Evolutionary conservation across 176 grass and related monocot genomes (phyloP), one percentile per base, ranked within the genome.

Genomic region (Triticum timopheevii): DNA sequence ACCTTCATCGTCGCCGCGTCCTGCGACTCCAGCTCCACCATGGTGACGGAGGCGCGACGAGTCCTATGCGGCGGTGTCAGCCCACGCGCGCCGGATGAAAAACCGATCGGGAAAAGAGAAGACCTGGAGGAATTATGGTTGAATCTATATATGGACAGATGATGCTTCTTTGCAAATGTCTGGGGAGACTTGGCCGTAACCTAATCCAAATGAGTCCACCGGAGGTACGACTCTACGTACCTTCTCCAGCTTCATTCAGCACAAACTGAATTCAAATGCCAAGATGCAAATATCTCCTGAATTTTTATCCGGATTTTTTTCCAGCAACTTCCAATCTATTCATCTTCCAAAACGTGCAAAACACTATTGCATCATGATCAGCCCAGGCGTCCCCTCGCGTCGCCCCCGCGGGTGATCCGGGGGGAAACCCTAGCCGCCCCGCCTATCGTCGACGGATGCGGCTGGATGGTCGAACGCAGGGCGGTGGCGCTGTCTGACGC

Each of bases 21-120:
- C 84, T 90, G 89, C 34, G 89, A 90, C 44, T 87, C 84, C 19
- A 87, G 44, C 44, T 87, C 80, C 34, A 83, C 12, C 74, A 78
- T 74, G 11, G 64, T 23, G 2, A 15, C 28, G 12, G 79, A 49
- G 27, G 35, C 35, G 58, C 63, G 3, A 66, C 27, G 40, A 15
- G 79, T 33, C 77, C 27, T 49, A 1, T 34, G 79, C 73, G 70
- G 38, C 69, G 69, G 69, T 40, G 10, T 40, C 10, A 30, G 74
- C 15, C 47, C 44, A 23, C 22, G 31, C 39, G 73, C 73, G 73
- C 44, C 24, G 15, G 74, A 12, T 19, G 74, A 34, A 22, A 56
- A 13, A 77, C 4, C 27, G 74, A 77, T 77, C 28, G 74, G n/a
- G 31, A 4, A 8, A 76, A 7, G 25, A 76, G 25, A 56, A 13